Evolutionary conservation across 2,329 filamentous ascomycete genomes (phyloP).

Genomic region (Biscogniauxia sp.): DNA sequence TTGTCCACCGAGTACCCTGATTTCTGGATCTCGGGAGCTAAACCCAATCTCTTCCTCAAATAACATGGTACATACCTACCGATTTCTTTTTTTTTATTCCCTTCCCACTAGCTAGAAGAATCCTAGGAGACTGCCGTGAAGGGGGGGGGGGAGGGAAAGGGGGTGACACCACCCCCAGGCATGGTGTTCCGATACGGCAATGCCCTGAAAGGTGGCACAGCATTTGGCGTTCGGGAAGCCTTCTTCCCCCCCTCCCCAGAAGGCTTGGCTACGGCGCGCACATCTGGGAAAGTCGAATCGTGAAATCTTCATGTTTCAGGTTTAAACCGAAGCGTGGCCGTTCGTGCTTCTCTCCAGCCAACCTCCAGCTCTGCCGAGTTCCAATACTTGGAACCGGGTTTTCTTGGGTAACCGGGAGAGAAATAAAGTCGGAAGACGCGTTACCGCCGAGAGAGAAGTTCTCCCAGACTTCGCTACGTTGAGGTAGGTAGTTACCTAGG

Average conservation of each 20-base stretch:
- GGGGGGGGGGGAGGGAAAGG: background rate
- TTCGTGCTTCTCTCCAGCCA: no score
- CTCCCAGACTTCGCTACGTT: no score
- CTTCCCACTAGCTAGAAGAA: background rate
- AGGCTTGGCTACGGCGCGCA: slow-evolving; percentile 21
- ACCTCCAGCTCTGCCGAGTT: slow-evolving; percentile 16
- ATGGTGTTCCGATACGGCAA: slow-evolving; percentile 21
- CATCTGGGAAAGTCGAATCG: slow-evolving; percentile 17
- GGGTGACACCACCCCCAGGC: slow-evolving; percentile 15
- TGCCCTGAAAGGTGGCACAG: slow-evolving; percentile 22
- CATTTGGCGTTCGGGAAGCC: slow-evolving; percentile 24
- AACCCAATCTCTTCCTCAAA: slow-evolving; percentile 6
- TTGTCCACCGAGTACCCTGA: background rate
- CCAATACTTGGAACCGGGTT: slow-evolving; percentile 10
- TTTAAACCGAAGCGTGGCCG: slow-evolving; percentile 20
- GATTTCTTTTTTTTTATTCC: background rate
- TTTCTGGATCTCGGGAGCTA: slow-evolving; percentile 20
- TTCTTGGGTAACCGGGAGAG: slow-evolving; percentile 20
- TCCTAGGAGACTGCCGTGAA: background rate
- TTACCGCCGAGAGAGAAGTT: background rate
- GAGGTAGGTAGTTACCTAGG: no score
- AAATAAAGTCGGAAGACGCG: slow-evolving; percentile 20
- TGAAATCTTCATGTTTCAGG: slow-evolving; percentile 27
- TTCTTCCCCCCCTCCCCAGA: slow-evolving; percentile 20
- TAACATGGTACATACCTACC: background rate